phyloP scores from a whole-genome alignment of 140 eudicot genomes.

The Oenanthe javanica region DNA sequence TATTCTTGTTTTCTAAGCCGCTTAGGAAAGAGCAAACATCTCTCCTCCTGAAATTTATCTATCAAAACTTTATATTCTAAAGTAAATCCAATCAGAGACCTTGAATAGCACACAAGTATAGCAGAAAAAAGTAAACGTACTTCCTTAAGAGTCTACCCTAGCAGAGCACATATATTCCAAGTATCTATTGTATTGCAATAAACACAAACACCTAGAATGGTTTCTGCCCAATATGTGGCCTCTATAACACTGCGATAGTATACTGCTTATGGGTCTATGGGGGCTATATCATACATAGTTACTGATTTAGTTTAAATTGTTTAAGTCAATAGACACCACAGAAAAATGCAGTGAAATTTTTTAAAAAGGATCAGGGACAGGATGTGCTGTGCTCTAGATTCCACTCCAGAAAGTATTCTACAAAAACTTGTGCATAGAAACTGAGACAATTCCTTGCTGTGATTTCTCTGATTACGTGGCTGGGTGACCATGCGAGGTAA shows the following conservation, averaged over 20 bases:
- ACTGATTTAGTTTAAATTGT: background rate
- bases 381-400: background rate
- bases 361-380: background rate
- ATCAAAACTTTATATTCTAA: conserved; percentile 1
- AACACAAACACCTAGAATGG: background rate
- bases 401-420: background rate
- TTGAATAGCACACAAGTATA: background rate
- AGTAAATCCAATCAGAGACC: background rate
- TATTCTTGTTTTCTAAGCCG: background rate
- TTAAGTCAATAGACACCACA: background rate
- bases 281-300: background rate
- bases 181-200: background rate
- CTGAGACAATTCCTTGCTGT: background rate
- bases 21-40: conserved; percentile 17
- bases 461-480: background rate
- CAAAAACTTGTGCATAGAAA: background rate
- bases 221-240: background rate
- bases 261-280: background rate
- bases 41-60: conserved; percentile 47
- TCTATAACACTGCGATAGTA: background rate
- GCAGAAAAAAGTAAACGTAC: background rate
- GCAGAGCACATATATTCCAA: background rate
- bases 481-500: background rate
- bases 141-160: background rate
- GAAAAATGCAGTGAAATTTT: background rate